Evolutionary conservation across 108 stramenopile species (phyloP), one percentile per base, ranked within the genome.

Genomic region (Nannochloropsis gaditana): DNA sequence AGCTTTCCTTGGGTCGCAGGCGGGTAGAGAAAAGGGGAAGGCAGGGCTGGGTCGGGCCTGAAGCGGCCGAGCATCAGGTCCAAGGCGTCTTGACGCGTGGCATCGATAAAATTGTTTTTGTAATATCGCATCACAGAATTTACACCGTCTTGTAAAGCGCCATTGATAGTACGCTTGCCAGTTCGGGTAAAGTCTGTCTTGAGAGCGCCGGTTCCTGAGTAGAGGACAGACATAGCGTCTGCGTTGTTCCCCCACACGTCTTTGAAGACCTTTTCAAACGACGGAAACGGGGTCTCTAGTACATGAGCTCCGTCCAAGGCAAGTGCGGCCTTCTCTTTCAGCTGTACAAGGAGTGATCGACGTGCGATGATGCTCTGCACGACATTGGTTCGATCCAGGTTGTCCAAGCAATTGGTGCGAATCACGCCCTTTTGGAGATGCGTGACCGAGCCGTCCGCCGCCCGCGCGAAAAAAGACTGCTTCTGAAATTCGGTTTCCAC

Each of bases 321-420:
- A 82, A 85, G 90, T 84, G 82, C 83, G 82, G 2, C 93, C 85
- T 73, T 93, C 93, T 41, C 41, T 42, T 41, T 43, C 43, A 88
- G 47, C 10, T 87, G 93, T 80, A 90, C 91, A 42, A 97, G 87
- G 82, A 96, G 85, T 80, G 92, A 92, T 19, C 95, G 83, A 17
- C 95, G 92, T 21, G 91, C 96, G 83, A 97, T 93, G 45, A 96
- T 87, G 83, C 94, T 95, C 86, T 98, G 98, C 21, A 97, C 96
- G 11, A 98, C 98, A 88, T 97, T 96, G 31, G 98, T 98, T 11
- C 98, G 93, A 90, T 98, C 98, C 73, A 98, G 90, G 89, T 95
- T 96, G 91, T 98, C 98, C 96, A 98, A 96, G 91, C 98, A 98
- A 90, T 98, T 98, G 17, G 98, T 98, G 21, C 98, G 93, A 21